Conservation (phyloP, 2,329 filamentous ascomycete genomes). For the Colletotrichum aenigma region DNA sequence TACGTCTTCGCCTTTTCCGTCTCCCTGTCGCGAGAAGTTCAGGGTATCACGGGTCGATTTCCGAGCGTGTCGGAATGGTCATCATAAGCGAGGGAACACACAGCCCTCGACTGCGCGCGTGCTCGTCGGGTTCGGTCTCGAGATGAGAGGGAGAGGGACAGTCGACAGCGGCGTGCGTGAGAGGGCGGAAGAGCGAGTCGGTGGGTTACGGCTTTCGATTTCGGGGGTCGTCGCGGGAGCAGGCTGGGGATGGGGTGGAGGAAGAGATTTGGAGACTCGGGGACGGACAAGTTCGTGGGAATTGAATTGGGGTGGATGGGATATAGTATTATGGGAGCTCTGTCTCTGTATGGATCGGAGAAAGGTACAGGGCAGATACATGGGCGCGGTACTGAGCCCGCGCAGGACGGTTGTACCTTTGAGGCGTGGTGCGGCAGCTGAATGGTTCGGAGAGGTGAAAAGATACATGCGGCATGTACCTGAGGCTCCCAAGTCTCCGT, state of each 20-base stretch:
- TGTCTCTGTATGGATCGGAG: slow-evolving; percentile 6
- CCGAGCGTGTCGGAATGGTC: slow-evolving; percentile 15
- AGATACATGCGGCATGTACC: slow-evolving; percentile 3
- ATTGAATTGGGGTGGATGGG: slow-evolving; percentile 16
- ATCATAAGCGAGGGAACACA: slow-evolving; percentile 12
- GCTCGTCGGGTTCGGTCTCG: background rate
- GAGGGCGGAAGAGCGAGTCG: background rate
- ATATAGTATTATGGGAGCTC: slow-evolving; percentile 4
- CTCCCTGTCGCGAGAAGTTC: slow-evolving; percentile 7
- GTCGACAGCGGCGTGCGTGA: background rate
- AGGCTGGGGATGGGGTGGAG: background rate
- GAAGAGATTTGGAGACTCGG: slow-evolving; percentile 11
- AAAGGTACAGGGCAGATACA: background rate
- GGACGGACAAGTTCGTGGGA: slow-evolving; percentile 6
- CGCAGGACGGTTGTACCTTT: background rate
- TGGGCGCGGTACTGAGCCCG: background rate
- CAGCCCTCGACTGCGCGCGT: slow-evolving; percentile 14
- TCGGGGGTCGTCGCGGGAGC: background rate
- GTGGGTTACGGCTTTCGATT: background rate
- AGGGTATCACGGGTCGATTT: slow-evolving; percentile 9
- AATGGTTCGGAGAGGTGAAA: background rate
- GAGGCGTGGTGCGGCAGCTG: background rate
- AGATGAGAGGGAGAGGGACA: background rate
- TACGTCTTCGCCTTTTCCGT: background rate
- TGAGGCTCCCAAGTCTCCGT: slow-evolving; percentile 3